A percentile compares a stretch with the other conserved stretches of the same genome.
Evolutionary conservation across 2,329 filamentous ascomycete species (phyloP).

Genomic region (Magnaporthiopsis rhizophila): DNA sequence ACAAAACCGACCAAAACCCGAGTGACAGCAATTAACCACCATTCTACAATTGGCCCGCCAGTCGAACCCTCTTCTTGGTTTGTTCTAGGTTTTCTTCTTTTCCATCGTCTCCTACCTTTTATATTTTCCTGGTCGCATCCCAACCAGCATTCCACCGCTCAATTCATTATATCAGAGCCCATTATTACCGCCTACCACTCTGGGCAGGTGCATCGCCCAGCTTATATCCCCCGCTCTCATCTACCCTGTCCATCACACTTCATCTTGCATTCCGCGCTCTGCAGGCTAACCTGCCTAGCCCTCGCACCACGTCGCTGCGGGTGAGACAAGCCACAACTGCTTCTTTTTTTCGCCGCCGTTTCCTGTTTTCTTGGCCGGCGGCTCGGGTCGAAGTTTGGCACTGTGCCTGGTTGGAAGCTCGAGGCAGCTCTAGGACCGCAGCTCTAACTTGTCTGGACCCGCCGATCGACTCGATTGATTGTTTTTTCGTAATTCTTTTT

Average conservation of each 20-base stretch:
- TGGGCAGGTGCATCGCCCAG: neutral
- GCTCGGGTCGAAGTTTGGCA: neutral
- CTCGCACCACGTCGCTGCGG: neutral
- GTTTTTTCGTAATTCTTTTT: neutral
- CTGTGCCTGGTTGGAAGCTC: neutral
- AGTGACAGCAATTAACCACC: neutral
- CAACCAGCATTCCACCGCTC: neutral
- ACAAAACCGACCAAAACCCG: neutral
- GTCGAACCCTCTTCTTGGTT: neutral
- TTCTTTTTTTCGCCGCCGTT: slow-evolving; percentile 8
- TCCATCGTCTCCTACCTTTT: neutral
- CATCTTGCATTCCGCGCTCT: neutral
- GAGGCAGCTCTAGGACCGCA: neutral
- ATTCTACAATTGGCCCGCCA: neutral
- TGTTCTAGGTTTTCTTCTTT: neutral
- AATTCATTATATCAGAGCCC: neutral
- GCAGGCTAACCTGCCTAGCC: neutral
- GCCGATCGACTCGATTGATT: neutral
- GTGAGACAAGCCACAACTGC: neutral
- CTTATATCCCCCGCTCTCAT: neutral
- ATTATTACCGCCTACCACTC: neutral
- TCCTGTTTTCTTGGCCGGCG: neutral
- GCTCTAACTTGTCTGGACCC: neutral
- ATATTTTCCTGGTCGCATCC: neutral
- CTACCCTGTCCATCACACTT: slow-evolving; percentile 7